These are phyloP conservation scores for Oryza glumipatula DNA, from an alignment of 176 grass and related monocot species.

Conservation along the genomic window DNA sequence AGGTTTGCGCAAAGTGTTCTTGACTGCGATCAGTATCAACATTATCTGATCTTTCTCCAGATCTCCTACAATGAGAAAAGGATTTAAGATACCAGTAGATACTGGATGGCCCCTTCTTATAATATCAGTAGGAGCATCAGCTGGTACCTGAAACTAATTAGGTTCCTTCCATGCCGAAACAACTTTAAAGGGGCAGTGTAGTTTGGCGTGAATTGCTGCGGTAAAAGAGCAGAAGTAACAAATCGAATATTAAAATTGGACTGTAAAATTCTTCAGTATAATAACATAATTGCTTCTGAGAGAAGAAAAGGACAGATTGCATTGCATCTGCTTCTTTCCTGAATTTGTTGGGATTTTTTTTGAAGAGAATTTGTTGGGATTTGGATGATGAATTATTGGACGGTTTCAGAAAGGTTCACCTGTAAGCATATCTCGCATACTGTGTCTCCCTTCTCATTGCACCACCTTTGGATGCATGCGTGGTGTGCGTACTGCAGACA, in stretches of 20 bases:
- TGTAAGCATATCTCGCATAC: conserved; percentile 91
- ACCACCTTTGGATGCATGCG: conserved; percentile 84
- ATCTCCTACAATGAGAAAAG: conserved; percentile 39
- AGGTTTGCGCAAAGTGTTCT: conserved; percentile 2
- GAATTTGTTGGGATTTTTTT: conserved; percentile 21
- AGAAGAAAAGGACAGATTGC: not conserved
- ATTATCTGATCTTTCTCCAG: conserved; percentile 38
- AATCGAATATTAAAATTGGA: conserved; percentile 8
- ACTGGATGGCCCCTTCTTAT: not conserved
- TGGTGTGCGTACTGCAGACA: conserved; percentile 76
- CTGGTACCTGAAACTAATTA: conserved; percentile 59
- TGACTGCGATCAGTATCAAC: conserved; percentile 30
- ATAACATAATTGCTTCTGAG: not conserved
- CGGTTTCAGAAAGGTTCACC: conserved; percentile 49
- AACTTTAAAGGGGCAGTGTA: conserved; percentile 63
- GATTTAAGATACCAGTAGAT: not conserved
- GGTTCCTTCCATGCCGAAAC: conserved; percentile 55
- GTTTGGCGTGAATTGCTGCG: conserved; percentile 63
- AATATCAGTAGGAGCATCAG: not conserved
- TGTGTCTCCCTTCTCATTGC: conserved; percentile 87
- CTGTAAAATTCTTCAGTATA: not conserved
- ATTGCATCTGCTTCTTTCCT: conserved; percentile 22
- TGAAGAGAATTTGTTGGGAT: conserved; percentile 13
- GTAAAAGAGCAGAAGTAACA: conserved; percentile 2
- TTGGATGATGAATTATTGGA: conserved; percentile 5